Conservation (phyloP, 495 filamentous ascomycete species). For the Penicillium coprophilum region DNA sequence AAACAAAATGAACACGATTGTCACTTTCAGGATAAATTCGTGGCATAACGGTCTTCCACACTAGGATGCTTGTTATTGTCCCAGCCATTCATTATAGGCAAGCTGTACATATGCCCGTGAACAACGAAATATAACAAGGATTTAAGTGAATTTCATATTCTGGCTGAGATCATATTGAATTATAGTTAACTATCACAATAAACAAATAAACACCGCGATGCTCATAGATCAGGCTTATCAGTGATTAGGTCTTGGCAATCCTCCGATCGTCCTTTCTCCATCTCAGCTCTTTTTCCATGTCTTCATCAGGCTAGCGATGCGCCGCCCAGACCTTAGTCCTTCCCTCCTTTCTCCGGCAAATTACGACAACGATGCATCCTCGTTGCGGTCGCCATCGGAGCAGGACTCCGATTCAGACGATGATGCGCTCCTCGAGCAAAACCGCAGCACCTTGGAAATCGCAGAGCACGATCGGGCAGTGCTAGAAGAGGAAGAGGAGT, state of each 20-base stretch:
- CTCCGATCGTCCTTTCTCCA: conserved; percentile 11
- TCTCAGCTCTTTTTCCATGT: conserved; percentile 25
- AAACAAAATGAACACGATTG: no score
- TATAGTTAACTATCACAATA: background rate
- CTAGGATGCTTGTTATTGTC: background rate
- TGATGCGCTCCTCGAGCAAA: conserved; percentile 62
- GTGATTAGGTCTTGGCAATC: conserved; percentile 14
- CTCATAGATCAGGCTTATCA: conserved; percentile 2
- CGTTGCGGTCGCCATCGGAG: conserved; percentile 63
- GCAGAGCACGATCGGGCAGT: conserved; percentile 71
- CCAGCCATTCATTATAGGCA: background rate
- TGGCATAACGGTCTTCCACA: no score
- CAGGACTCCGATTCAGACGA: conserved; percentile 78
- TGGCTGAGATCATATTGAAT: background rate
- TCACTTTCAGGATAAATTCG: no score
- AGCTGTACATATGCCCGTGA: background rate
- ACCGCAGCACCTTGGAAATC: conserved; percentile 69
- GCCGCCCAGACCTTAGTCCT: conserved; percentile 19
- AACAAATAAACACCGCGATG: background rate
- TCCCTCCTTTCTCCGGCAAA: conserved; percentile 61
- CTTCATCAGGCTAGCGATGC: conserved; percentile 27
- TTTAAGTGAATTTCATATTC: background rate
- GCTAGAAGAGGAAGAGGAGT: conserved; percentile 83
- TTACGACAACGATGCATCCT: conserved; percentile 68
- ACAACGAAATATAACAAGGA: background rate